phyloP scores from a whole-genome alignment of 1,284 basidiomycete species.

The Trametes sp. region DNA sequence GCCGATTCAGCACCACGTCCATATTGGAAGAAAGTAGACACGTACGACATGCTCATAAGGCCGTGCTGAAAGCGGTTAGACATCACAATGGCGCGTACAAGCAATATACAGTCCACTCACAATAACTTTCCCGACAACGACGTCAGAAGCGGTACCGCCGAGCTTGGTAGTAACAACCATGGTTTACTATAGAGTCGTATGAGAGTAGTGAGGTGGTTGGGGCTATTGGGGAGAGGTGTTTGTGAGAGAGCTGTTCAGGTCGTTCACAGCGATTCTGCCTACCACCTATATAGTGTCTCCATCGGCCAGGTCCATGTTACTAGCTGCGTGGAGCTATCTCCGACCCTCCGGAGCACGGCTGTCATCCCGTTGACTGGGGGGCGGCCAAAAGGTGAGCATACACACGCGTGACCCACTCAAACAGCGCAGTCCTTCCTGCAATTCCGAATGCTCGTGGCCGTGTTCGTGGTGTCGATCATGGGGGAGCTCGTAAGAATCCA shows the following conservation, averaged over 20 bases:
- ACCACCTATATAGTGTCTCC: too few relatives aligned
- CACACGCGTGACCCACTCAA: too few relatives aligned
- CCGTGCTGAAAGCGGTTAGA: constrained; percentile 41
- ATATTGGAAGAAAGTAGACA: background rate
- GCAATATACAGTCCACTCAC: constrained; percentile 3
- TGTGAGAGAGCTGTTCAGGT: background rate
- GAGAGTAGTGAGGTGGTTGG: background rate
- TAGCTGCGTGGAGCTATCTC: too few relatives aligned
- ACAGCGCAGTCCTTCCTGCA: too few relatives aligned
- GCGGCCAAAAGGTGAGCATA: too few relatives aligned
- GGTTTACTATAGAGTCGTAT: background rate
- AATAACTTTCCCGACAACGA: constrained; percentile 23
- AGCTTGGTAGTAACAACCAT: constrained; percentile 24
- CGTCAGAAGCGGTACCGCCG: constrained; percentile 22
- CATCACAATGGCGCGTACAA: too few relatives aligned
- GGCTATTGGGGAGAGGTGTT: background rate
- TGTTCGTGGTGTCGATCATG: too few relatives aligned
- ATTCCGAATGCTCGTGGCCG: too few relatives aligned
- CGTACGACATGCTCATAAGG: constrained; percentile 57
- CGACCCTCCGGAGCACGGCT: too few relatives aligned
- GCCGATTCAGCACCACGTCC: background rate
- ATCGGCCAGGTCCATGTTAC: too few relatives aligned
- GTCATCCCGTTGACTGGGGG: background rate
- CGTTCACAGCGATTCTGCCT: too few relatives aligned
- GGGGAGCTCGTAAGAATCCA: too few relatives aligned